Base-by-base conservation (phyloP, 2,329 filamentous ascomycete genomes). In the Hypoxylon sp. region DNA sequence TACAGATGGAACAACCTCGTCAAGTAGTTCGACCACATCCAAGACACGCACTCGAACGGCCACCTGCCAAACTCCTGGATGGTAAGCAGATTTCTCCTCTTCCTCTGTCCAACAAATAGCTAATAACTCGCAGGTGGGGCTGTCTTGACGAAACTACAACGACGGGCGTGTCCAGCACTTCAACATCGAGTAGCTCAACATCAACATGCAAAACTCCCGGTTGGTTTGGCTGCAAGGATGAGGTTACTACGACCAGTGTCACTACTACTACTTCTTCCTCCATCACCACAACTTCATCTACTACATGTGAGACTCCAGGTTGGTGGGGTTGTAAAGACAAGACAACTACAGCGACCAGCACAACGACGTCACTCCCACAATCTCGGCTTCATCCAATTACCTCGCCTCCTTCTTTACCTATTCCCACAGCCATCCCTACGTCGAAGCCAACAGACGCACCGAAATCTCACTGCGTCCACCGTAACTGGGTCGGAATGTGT, bases 51-150 rank as follows among this genome's bases (percentile, higher is more conserved):
- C 91, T 1, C 86, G 93, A 48, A 97, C 94, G 0, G 89, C 91
- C 60, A 97, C 93, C 0, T 97, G 94, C 81, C 87, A 96, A 79
- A 97, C 94, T 1, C 94, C 94, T 29, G 93, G 94, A 4, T 97
- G 94, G 94, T 97, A 91, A 70, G 91, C 37, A 42, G 1, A 52
- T 55, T 17, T 1, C 39, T 6, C 29, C n/a, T 17, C 6, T 42
- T 37, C 6, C 15, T 37, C 52, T 52, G 0, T 42, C n/a, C 35
- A n/a, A 32, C 11, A 24, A 5, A 15, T 58, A 21, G 31, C 59
- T 68, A 65, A 70, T 10, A 8, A 27, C 32, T 44, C 24, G 35
- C 52, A 72, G 67, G 70, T 75, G 73, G 76, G 93, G 93, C 21
- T 94, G 89, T 76, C 81, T 92, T 42, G 91, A 93, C 72, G 86